These are phyloP conservation scores for Colletotrichum shisoi DNA, from an alignment of 2,329 filamentous ascomycete genomes.

Conservation along the genomic window DNA sequence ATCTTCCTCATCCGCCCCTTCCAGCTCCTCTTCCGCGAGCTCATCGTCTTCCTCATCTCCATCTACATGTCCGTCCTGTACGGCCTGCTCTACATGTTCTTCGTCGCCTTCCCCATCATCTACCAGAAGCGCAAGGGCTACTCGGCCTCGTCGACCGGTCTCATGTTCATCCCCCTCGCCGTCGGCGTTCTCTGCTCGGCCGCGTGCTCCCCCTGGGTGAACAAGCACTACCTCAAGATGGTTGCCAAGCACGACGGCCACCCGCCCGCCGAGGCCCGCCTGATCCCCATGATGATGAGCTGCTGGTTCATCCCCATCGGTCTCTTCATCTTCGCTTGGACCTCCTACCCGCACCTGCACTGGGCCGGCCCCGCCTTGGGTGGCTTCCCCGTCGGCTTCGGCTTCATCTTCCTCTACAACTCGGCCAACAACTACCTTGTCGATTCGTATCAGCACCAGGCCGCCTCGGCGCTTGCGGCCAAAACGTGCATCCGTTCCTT, in stretches of 20 bases:
- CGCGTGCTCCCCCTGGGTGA: slow-evolving; percentile 73
- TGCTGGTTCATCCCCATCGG: slow-evolving; percentile 75
- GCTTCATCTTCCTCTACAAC: slow-evolving; percentile 86
- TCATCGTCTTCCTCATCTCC: slow-evolving; percentile 84
- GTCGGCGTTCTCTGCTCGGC: slow-evolving; percentile 76
- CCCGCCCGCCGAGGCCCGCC: slow-evolving; percentile 77
- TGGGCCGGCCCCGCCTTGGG: slow-evolving; percentile 78
- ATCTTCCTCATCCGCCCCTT: slow-evolving; percentile 84
- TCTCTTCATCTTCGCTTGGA: slow-evolving; percentile 67
- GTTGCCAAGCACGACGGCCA: slow-evolving; percentile 70
- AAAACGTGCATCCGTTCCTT: slow-evolving; percentile 82
- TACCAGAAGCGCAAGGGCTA: slow-evolving; percentile 84
- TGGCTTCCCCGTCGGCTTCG: slow-evolving; percentile 76
- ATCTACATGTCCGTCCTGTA: slow-evolving; percentile 87
- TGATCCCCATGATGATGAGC: slow-evolving; percentile 82
- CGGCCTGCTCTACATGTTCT: slow-evolving; percentile 79
- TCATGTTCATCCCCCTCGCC: slow-evolving; percentile 88
- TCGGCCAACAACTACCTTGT: slow-evolving; percentile 77
- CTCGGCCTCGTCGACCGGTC: slow-evolving; percentile 73
- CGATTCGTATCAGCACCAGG: slow-evolving; percentile 72
- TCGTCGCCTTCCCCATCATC: slow-evolving; percentile 73
- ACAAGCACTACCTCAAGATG: slow-evolving; percentile 78
- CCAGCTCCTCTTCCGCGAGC: slow-evolving; percentile 82
- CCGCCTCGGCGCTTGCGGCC: slow-evolving; percentile 80
- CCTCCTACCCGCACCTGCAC: slow-evolving; percentile 68